Conservation (phyloP, 495 filamentous ascomycete genomes). For the Aspergillus olivimuriae region DNA sequence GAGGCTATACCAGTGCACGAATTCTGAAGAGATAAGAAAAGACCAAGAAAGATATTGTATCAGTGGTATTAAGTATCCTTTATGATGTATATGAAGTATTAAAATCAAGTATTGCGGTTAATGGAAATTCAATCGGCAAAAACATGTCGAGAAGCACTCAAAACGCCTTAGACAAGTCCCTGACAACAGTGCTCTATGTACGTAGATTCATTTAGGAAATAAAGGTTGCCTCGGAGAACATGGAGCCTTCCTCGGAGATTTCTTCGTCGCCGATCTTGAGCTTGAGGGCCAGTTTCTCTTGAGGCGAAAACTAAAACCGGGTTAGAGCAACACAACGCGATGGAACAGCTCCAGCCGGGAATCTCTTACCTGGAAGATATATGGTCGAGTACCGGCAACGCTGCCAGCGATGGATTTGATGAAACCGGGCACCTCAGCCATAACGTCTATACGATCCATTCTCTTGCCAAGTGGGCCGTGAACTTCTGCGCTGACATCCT, state of each 20-base stretch:
- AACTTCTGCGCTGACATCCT: slow-evolving; percentile 59
- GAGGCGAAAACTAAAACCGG: slow-evolving; percentile 53
- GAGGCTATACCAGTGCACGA: background rate
- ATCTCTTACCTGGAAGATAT: slow-evolving; percentile 98
- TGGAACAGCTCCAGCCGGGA: slow-evolving; percentile 3
- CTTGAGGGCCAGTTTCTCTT: slow-evolving; percentile 61
- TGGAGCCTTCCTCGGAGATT: slow-evolving; percentile 63
- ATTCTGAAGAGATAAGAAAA: background rate
- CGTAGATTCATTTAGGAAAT: slow-evolving; percentile 54
- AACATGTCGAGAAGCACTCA: slow-evolving; percentile 13
- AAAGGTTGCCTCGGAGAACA: slow-evolving; percentile 88
- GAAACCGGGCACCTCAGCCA: slow-evolving; percentile 92
- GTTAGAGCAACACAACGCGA: slow-evolving; percentile 6
- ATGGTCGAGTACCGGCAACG: slow-evolving; percentile 86
- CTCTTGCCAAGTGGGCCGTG: slow-evolving; percentile 63
- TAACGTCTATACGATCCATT: slow-evolving; percentile 85
- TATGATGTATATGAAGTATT: slow-evolving; percentile 31
- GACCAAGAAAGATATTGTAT: background rate
- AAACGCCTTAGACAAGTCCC: slow-evolving; percentile 14
- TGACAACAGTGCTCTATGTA: slow-evolving; percentile 29
- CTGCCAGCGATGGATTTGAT: slow-evolving; percentile 86
- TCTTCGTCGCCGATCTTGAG: slow-evolving; percentile 76
- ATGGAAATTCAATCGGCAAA: no score
- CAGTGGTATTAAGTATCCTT: slow-evolving; percentile 28
- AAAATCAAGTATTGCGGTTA: slow-evolving; percentile 9